Evolutionary conservation across 2,329 filamentous ascomycete genomes (phyloP).

Genomic region (Colletotrichum tamarilloi): DNA sequence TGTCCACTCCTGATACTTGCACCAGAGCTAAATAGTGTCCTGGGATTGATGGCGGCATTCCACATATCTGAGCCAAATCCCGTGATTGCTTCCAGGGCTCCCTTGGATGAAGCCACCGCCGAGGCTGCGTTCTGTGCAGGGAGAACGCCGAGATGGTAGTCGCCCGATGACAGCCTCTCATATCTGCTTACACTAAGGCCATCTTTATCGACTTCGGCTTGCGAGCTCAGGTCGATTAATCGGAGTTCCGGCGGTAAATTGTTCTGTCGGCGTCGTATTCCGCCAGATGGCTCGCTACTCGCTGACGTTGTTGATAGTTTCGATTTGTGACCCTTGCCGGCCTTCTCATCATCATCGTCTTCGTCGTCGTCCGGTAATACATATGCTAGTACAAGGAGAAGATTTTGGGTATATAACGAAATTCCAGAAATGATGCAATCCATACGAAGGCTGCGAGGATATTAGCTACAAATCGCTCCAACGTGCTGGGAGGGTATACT

Average conservation of each 20-base stretch:
- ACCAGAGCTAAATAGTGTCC: slow-evolving; percentile 85
- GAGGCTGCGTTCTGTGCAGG: slow-evolving; percentile 78
- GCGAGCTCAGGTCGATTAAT: slow-evolving; percentile 87
- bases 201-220: slow-evolving; percentile 89
- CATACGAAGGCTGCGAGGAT: slow-evolving; percentile 77
- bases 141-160: slow-evolving; percentile 90
- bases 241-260: slow-evolving; percentile 89
- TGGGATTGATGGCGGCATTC: slow-evolving; percentile 91
- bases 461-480: slow-evolving; percentile 41
- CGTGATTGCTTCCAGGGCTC: slow-evolving; percentile 81
- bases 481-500: slow-evolving; percentile 50
- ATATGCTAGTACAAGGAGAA: slow-evolving; percentile 93
- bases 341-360: slow-evolving; percentile 51
- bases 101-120: slow-evolving; percentile 72
- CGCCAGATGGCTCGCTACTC: slow-evolving; percentile 70
- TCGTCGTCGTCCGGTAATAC: slow-evolving; percentile 80
- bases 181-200: slow-evolving; percentile 87
- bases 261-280: slow-evolving; percentile 78
- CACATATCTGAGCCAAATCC: slow-evolving; percentile 81
- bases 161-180: slow-evolving; percentile 85
- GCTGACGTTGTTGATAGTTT: slow-evolving; percentile 59
- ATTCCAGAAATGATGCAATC: slow-evolving; percentile 98
- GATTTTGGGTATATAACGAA: slow-evolving; percentile 92
- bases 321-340: slow-evolving; percentile 52
- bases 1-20: slow-evolving; percentile 77